Evolutionary conservation across 192 early-diverging fungal genomes (phyloP).

Genomic region (Spinellus fusiger): DNA sequence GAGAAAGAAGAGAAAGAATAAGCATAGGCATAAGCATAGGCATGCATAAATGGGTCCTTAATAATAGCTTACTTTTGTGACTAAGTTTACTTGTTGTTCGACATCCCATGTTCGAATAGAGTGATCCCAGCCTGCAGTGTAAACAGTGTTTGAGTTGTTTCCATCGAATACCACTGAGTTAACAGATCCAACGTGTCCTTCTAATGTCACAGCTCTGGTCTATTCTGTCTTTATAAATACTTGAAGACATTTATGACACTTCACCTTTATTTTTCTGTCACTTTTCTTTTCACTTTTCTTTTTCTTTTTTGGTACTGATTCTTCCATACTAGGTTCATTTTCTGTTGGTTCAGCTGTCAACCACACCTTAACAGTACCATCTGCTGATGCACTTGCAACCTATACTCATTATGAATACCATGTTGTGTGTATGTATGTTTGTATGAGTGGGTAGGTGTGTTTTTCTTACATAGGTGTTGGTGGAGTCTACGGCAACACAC

Average conservation of each 20-base stretch:
- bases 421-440: neutral
- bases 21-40: too few relatives aligned
- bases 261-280: constrained; percentile 34
- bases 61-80: constrained; percentile 54
- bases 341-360: constrained; percentile 46
- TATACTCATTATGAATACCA: constrained; percentile 12
- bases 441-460: neutral
- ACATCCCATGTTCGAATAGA: constrained; percentile 89
- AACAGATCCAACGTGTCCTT: constrained; percentile 77
- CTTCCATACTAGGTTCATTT: constrained; percentile 36
- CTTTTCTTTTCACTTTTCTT: constrained; percentile 48
- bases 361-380: constrained; percentile 79
- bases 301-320: constrained; percentile 29
- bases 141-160: constrained; percentile 58
- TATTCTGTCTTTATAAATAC: constrained; percentile 1
- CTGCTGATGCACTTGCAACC: constrained; percentile 71
- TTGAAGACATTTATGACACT: neutral
- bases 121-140: constrained; percentile 91
- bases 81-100: constrained; percentile 61
- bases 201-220: constrained; percentile 36
- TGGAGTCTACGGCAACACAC: constrained; percentile 55
- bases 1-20: too few relatives aligned
- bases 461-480: constrained; percentile 38
- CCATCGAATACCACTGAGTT: constrained; percentile 66
- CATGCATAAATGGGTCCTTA: neutral